Evolutionary conservation across 2,329 filamentous ascomycete genomes (phyloP).

Genomic region (Colletotrichum coccodes): DNA sequence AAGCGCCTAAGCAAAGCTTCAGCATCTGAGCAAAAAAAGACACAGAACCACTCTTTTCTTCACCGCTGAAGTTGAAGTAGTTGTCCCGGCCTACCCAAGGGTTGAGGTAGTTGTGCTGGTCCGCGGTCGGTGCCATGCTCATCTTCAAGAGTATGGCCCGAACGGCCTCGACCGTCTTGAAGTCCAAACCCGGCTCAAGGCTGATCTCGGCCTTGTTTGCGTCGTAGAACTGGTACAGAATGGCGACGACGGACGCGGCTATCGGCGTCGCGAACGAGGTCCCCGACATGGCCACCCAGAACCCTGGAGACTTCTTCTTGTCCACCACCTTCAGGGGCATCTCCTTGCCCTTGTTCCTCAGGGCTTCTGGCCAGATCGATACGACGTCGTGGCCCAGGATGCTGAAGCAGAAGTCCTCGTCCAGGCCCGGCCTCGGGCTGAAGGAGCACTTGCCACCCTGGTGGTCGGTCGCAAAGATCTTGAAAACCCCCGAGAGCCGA

Average conservation of each 20-base stretch:
- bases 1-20: not conserved
- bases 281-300: slow-evolving; percentile 5
- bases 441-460: not conserved
- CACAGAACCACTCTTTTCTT: not conserved
- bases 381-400: not conserved
- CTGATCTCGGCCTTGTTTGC: not conserved
- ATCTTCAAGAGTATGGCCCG: slow-evolving; percentile 1
- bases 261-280: slow-evolving; percentile 13
- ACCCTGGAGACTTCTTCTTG: not conserved
- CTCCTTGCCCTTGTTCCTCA: not conserved
- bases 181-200: not conserved
- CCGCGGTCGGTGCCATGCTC: not conserved
- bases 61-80: not conserved
- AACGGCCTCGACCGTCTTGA: not conserved
- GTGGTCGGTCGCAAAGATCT: slow-evolving; percentile 10
- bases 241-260: not conserved
- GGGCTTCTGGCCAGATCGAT: not conserved
- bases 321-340: not conserved
- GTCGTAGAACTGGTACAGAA: slow-evolving; percentile 10
- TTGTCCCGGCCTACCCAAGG: slow-evolving; percentile 1
- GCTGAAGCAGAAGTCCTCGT: not conserved
- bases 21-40: not conserved
- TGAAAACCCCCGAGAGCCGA: not conserved
- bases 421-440: not conserved
- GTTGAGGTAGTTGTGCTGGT: not conserved